Base-by-base conservation (phyloP, 2,329 filamentous ascomycete species). In the Tolypocladium guangdongense region DNA sequence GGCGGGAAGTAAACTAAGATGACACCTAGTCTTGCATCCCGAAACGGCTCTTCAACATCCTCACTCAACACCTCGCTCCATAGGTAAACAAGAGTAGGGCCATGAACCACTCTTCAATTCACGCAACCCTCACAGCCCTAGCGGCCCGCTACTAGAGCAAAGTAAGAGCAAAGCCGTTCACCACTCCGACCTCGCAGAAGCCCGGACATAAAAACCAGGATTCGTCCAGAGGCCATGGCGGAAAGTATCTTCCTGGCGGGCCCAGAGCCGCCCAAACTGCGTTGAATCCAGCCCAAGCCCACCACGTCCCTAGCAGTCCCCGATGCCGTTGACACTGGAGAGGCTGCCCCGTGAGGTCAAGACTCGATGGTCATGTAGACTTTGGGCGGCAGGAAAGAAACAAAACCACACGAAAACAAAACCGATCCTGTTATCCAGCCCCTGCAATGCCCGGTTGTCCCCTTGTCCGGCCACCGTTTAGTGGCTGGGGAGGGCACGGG, bases 401-500 rank as follows among this genome's bases (percentile, higher is more conserved):
- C 4, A 47, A 14, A 32, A 30, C 8, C 27, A 20, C 24, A n/a
- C 16, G 27, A 38, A 47, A 47, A 20, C 27, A 20, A 32, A 12
- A 18, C 43, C 30, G 41, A 46, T 30, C 27, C 43, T 18, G 27
- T 12, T 33, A 10, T 11, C 27, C 27, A 32, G 27, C 43, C 18
- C 4, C 2, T 20, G 32, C 33, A 20, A 14, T 12, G 8, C 30
- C 36, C 16, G 8, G 12, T 20, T 14, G 7, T n/a, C 12, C 16
- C 32, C 22, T n/a, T 30, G 18, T 1, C 7, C 16, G 14, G 18
- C 22, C 3, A 10, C 24, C 24, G 16, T 11, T 52, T 33, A 58
- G 36, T 45, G 22, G 20, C 46, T 45, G 1, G 61, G 46, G 37
- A 76, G 62, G 16, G 70, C 73, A 6, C 74, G 73, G 24, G 66